Conservation (phyloP, 2,329 filamentous ascomycete species). For the Fusarium poae region DNA sequence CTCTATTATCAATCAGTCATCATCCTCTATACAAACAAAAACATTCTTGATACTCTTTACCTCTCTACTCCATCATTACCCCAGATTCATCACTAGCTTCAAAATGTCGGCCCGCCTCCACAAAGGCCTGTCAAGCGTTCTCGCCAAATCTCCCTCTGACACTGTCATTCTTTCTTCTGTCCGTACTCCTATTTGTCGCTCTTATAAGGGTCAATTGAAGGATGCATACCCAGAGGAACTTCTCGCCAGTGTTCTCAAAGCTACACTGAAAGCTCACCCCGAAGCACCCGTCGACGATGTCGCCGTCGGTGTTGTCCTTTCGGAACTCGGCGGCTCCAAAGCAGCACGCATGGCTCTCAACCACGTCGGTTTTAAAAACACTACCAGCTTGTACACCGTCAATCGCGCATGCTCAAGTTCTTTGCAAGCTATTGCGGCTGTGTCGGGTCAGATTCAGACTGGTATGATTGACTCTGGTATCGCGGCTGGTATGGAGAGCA, state of each 20-base stretch:
- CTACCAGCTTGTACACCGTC: conserved; percentile 84
- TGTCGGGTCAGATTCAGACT: conserved; percentile 80
- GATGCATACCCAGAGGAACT: conserved; percentile 93
- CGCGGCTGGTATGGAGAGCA: conserved; percentile 94
- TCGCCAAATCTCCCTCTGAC: conserved; percentile 83
- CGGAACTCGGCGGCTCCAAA: conserved; percentile 90
- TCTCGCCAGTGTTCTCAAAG: conserved; percentile 72
- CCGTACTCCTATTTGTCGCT: conserved; percentile 86
- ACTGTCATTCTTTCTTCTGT: conserved; percentile 91
- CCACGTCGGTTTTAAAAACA: conserved; percentile 80
- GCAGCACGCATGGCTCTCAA: conserved; percentile 91
- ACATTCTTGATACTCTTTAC: background rate
- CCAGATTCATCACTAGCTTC: background rate
- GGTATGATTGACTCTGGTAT: conserved; percentile 81
- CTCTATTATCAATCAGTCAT: conserved; percentile 9
- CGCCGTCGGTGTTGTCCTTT: conserved; percentile 88
- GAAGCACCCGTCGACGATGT: conserved; percentile 78
- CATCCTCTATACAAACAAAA: background rate
- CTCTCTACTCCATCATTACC: background rate
- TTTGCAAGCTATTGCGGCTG: conserved; percentile 79
- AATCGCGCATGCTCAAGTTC: conserved; percentile 89
- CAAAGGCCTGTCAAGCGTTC: conserved; percentile 77
- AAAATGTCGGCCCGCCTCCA: conserved; percentile 44
- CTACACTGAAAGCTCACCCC: conserved; percentile 70
- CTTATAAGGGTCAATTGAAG: conserved; percentile 85